A percentile compares a stretch with the other conserved stretches of the same genome.
Evolutionary conservation across 305 asterid genomes (phyloP).

Genomic region (Caryopteris hybrid): DNA sequence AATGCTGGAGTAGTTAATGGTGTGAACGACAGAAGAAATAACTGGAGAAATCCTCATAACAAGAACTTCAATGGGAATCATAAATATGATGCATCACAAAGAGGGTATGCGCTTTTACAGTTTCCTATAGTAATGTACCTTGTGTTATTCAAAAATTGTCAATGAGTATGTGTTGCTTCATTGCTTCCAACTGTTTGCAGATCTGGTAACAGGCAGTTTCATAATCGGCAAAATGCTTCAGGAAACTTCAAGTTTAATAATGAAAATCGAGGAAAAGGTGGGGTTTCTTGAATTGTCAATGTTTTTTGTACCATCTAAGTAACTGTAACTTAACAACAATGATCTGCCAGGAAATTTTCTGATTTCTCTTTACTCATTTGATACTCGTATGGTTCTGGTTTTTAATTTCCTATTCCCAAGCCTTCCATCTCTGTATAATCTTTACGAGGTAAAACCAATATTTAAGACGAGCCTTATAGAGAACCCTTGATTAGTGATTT

Average conservation of each 20-base stretch:
- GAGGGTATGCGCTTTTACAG: constrained; percentile 36
- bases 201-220: constrained; percentile 40
- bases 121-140: not conserved
- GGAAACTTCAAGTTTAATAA: constrained; percentile 49
- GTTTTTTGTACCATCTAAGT: not conserved
- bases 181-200: constrained; percentile 36
- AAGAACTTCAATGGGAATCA: constrained; percentile 44
- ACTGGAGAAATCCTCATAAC: constrained; percentile 43
- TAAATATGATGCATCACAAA: constrained; percentile 37
- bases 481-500: not conserved
- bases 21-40: constrained; percentile 30
- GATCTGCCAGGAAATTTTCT: not conserved
- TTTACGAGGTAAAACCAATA: not conserved
- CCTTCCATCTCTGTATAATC: not conserved
- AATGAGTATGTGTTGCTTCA: constrained; percentile 19
- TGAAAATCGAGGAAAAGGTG: constrained; percentile 56
- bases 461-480: not conserved
- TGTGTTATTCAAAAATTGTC: not conserved
- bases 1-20: constrained; percentile 38
- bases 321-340: constrained; percentile 1
- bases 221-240: constrained; percentile 36
- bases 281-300: not conserved
- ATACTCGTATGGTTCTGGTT: not conserved
- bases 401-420: not conserved
- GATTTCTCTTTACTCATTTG: not conserved